Base-by-base conservation (phyloP, 2,329 filamentous ascomycete species). In the Curvularia lunata region DNA sequence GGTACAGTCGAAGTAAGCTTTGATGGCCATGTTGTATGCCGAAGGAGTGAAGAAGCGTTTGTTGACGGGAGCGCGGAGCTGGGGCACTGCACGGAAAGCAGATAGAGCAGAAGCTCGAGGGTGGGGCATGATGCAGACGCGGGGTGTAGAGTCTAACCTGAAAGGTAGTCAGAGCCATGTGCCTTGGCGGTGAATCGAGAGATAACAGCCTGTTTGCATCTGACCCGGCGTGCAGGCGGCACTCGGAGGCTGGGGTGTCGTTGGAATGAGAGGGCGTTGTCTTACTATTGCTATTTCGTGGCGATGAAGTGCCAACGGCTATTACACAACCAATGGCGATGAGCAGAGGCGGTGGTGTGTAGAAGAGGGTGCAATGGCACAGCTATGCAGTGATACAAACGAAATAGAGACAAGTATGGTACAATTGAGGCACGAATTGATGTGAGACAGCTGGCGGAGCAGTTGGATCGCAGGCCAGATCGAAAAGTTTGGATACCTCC, bases 21-120 rank as follows among this genome's bases (percentile, higher is more conserved):
- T 87, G 78, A 86, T 81, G 76, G 83, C 81, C 92, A 96, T 97
- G 79, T 84, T 88, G 83, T 85, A 81, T 74, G 88, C 80, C 78
- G 90, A 84, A 74, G 86, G 83, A 77, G 85, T 82, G 76, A 88
- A 89, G 67, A 79, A 78, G 77, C 85, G 79, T 71, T 73, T 76
- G 73, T 69, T 75, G 71, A 74, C 73, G 68, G 78, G 77, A 65
- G 76, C 74, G 70, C 67, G 66, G 58, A 70, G 57, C 61, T 67
- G 61, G 56, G 57, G 62, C 59, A 68, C 62, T 63, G 69, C 71
- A 66, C 70, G 74, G 67, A 75, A 67, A 56, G 69, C 64, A 58
- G 70, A 66, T 63, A 74, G 68, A 64, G 71, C 69, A 61, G 72
- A 64, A 56, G 68, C 55, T 58, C 55, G 48, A 62, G 69, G 74